A percentile compares a stretch with the other conserved stretches of the same genome.
These are phyloP conservation scores for Glebionis coronaria DNA, from an alignment of 129 eudicot species.

Conservation along the genomic window DNA sequence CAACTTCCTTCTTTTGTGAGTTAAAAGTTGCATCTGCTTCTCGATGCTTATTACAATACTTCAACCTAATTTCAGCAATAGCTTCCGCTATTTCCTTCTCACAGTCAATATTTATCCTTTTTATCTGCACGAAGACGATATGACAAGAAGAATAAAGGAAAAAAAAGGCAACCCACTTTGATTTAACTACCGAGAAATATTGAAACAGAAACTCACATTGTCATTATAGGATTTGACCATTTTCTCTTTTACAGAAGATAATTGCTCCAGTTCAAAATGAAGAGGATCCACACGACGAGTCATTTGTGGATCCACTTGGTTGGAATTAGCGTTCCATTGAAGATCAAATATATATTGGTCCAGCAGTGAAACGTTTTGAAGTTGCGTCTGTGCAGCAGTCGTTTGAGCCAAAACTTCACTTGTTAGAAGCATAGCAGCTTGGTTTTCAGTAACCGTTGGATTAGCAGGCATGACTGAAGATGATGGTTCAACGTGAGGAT, in stretches of 20 bases:
- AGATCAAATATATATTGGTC: constrained; percentile 13
- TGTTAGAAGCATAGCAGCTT: constrained; percentile 2
- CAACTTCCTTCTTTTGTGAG: constrained; percentile 53
- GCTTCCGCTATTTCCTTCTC: constrained; percentile 68
- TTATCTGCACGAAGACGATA: constrained; percentile 40
- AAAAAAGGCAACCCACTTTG: background rate
- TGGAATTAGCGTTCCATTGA: background rate
- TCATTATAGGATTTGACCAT: constrained; percentile 36
- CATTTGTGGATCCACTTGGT: constrained; percentile 22
- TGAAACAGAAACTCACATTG: constrained; percentile 41
- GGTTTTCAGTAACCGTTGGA: constrained; percentile 24
- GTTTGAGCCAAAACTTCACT: constrained; percentile 1
- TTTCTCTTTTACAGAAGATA: constrained; percentile 31
- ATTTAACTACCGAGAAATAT: constrained; percentile 1
- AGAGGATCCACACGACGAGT: constrained; percentile 50
- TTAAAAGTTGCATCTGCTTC: constrained; percentile 51
- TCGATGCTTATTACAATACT: constrained; percentile 47
- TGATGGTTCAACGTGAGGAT: constrained; percentile 23
- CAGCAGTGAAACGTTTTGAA: too few relatives aligned
- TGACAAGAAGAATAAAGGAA: background rate
- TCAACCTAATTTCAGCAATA: constrained; percentile 46
- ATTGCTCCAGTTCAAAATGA: constrained; percentile 47
- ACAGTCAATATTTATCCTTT: constrained; percentile 51
- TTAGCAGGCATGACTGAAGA: background rate
- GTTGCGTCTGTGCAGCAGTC: constrained; percentile 15